phyloP scores from a whole-genome alignment of 768 basidiomycete species.

The Rhizopogon vinicolor region DNA sequence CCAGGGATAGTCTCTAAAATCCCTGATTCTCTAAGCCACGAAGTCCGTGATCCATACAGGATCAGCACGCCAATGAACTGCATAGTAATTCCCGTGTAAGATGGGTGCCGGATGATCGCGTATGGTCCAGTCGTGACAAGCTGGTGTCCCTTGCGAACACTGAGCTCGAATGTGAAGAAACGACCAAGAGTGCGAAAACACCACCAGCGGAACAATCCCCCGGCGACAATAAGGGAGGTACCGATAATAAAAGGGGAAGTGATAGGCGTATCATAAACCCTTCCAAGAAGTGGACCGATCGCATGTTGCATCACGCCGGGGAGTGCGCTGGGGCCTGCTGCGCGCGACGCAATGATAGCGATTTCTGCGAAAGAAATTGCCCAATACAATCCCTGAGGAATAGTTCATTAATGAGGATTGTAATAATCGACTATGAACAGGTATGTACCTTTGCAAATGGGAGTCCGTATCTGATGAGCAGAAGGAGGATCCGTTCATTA shows the following conservation, averaged over 20 bases:
- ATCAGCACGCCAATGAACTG: constrained; percentile 3
- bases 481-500: neutral
- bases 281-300: neutral
- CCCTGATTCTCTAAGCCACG: constrained; percentile 13
- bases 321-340: neutral
- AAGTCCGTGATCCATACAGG: constrained; percentile 2
- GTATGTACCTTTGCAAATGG: neutral
- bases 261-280: neutral
- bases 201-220: constrained; percentile 16
- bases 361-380: neutral
- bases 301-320: neutral
- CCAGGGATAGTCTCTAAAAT: constrained; percentile 2
- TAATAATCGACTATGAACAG: neutral
- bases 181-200: constrained; percentile 23
- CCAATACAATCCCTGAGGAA: constrained; percentile 2
- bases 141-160: constrained; percentile 16
- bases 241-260: constrained; percentile 15
- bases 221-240: constrained; percentile 9
- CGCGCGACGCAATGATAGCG: neutral
- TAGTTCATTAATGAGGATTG: neutral
- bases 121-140: constrained; percentile 28
- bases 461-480: neutral
- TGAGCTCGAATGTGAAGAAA: constrained; percentile 26
- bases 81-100: constrained; percentile 18
- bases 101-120: constrained; percentile 23